Evolutionary conservation across 371 early-diverging fungal genomes (phyloP).

Genomic region (Actinomortierella wolfii): DNA sequence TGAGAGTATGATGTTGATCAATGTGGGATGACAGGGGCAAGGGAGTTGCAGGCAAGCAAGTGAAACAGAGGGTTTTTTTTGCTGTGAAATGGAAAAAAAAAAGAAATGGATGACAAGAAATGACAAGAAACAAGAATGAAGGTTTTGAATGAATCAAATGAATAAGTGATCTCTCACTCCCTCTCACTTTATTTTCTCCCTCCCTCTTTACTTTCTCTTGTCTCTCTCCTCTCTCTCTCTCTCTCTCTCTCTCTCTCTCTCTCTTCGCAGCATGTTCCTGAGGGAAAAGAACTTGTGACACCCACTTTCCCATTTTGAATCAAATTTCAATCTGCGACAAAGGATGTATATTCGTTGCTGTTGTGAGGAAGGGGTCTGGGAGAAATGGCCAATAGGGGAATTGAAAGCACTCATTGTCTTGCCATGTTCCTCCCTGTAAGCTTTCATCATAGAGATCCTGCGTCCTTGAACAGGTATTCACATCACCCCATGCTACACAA

Average conservation of each 20-base stretch:
- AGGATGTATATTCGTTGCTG: neutral
- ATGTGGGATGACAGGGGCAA: neutral
- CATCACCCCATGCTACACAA: too few species aligned
- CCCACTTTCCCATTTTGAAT: neutral
- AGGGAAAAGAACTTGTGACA: neutral
- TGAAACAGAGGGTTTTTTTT: neutral
- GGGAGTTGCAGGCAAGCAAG: neutral
- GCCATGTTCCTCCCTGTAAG: too few species aligned
- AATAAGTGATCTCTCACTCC: neutral
- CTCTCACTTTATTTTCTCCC: neutral
- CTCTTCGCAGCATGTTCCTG: neutral
- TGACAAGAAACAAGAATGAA: too few species aligned
- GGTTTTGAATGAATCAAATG: too few species aligned
- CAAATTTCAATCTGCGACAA: neutral
- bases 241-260: neutral
- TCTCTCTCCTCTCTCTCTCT: neutral
- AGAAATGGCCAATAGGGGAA: too few species aligned
- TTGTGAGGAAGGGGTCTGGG: too few species aligned
- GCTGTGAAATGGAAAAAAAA: neutral
- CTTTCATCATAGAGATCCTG: too few species aligned
- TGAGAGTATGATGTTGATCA: neutral
- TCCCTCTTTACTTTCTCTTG: neutral
- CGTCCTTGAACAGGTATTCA: too few species aligned
- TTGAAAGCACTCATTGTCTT: too few species aligned
- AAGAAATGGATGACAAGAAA: neutral